Evolutionary conservation across 768 basidiomycete genomes (phyloP), one percentile per base, ranked within the genome.

Genomic region (Leucogyrophana mollusca): DNA sequence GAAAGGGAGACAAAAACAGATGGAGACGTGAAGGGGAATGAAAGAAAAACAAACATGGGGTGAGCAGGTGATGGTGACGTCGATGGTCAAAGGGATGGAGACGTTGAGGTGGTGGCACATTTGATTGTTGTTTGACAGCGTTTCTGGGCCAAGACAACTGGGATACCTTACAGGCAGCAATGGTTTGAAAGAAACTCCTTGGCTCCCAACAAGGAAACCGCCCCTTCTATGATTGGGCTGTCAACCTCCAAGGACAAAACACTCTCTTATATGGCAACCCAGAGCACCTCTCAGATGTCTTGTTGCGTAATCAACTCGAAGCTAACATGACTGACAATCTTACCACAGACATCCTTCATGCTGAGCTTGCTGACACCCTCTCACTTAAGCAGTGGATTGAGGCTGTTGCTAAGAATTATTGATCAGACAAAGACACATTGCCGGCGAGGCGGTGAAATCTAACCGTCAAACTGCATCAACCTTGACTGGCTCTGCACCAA

Each of bases 261-360:
- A 27, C 39, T 9, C 35, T 64, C 1, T 44, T 59, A 2, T 21
- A 17, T 1, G 44, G 37, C 3, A 57, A 47, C 0, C 6, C 46
- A 1, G 54, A 47, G 1, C 52, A 57, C 34, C 46, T 59, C 1
- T n/a, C 18, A 7, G 39, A 55, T 1, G 34, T n/a, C 0, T 16
- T 11, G 3, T 38, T 62, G 2, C 38, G 42, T 7, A 34, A 43
- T 17, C 55, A 52, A n/a, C 51, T 60, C 10, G 50, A 58, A 30
- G 48, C 59, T 1, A 35, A 48, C n/a, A 50, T 59, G 47, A 37
- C 52, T 9, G 14, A 23, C 0, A 41, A 56, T 1, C 51, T 62
- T 1, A 22, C 33, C 9, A 17, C 22, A 1, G 38, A 41, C 1
- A 54, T 47, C 21, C 22, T 23, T 2, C 22, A 22, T 8, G 11